Evolutionary conservation across 208 protist species (phyloP), one percentile per base, ranked within the genome.

Genomic region (Wallacemonas sp.): DNA sequence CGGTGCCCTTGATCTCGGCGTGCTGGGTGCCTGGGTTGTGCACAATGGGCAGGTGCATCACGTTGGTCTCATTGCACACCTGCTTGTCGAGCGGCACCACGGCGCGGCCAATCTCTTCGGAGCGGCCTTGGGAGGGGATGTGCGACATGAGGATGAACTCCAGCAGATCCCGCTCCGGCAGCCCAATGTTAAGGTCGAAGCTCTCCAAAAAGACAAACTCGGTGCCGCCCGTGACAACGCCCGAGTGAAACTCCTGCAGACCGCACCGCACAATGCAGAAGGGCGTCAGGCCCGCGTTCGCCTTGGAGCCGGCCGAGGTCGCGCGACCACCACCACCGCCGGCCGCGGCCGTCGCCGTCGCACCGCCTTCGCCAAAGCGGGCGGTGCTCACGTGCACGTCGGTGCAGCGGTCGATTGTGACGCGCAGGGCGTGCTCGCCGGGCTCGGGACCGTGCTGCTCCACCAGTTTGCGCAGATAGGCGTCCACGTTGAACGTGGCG

Each of bases 391-490:
- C 3, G 16, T 29, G 38, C 32, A 86, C 28, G 64, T 66, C 81
- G 36, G 49, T 57, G 65, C 79, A 86, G 50, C 79, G 78, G 28
- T 80, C 54, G 0, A 95, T 57, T 10, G 72, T 79, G 22, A 95
- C n/a, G 12, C 65, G 64, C 28, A 91, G 65, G 28, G 69, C 20
- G 72, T 84, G 86, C 0, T 79, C 62, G 3, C 81, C 78, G 2
- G 90, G 85, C 70, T 93, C 87, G n/a, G 87, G 87, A 25, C 90
- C 90, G 76, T 93, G 81, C 61, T 72, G 80, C 22, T 84, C 66
- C 14, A 77, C 76, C 61, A 93, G 74, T 29, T 72, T 74, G 45
- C 72, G 62, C 36, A 95, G 54, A 73, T 89, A 81, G 16, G 76
- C 78, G 16, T 86, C 79, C 25, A 91, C 65, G 70, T 93, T 89